Evolutionary conservation across 495 filamentous ascomycete genomes (phyloP).

Genomic region (Chaetomium tenue): DNA sequence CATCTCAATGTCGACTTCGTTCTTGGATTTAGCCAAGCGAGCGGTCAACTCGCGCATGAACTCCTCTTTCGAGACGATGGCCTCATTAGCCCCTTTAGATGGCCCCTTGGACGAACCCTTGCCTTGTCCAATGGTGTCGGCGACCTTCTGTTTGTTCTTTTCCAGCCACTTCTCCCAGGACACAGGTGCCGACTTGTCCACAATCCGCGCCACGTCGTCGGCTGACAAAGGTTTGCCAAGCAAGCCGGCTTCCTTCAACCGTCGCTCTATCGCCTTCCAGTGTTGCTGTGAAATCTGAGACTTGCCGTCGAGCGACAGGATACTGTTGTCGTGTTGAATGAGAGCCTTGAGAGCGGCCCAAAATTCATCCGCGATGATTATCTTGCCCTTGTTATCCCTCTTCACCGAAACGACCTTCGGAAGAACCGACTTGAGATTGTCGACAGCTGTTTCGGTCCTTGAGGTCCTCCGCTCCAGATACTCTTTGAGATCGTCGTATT

Average conservation of each 20-base stretch:
- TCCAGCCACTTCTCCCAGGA: slow-evolving; percentile 41
- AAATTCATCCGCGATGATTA: slow-evolving; percentile 51
- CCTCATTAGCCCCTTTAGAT: slow-evolving; percentile 2
- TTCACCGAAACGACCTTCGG: slow-evolving; percentile 40
- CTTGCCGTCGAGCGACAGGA: slow-evolving; percentile 35
- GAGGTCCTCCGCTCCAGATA: slow-evolving; percentile 19
- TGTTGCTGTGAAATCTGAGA: slow-evolving; percentile 35
- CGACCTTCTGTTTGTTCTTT: slow-evolving; percentile 37
- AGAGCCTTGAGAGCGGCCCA: slow-evolving; percentile 52
- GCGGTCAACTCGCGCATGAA: slow-evolving; percentile 30
- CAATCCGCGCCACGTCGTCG: slow-evolving; percentile 22
- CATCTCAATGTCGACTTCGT: slow-evolving; percentile 27
- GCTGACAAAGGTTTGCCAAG: slow-evolving; percentile 7
- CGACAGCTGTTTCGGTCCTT: slow-evolving; percentile 25
- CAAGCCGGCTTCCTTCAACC: slow-evolving; percentile 26
- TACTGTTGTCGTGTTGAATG: slow-evolving; percentile 35
- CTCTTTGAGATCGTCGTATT: slow-evolving; percentile 28
- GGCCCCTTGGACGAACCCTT: not conserved
- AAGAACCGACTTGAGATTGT: slow-evolving; percentile 36
- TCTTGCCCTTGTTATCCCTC: slow-evolving; percentile 41
- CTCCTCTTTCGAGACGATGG: slow-evolving; percentile 28
- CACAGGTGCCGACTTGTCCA: slow-evolving; percentile 23
- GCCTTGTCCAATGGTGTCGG: slow-evolving; percentile 24
- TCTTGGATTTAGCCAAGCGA: slow-evolving; percentile 23
- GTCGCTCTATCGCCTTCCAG: slow-evolving; percentile 39